Evolutionary conservation across 139 green algal species (phyloP), one percentile per base, ranked within the genome.

Genomic region (Chlorella sp.): DNA sequence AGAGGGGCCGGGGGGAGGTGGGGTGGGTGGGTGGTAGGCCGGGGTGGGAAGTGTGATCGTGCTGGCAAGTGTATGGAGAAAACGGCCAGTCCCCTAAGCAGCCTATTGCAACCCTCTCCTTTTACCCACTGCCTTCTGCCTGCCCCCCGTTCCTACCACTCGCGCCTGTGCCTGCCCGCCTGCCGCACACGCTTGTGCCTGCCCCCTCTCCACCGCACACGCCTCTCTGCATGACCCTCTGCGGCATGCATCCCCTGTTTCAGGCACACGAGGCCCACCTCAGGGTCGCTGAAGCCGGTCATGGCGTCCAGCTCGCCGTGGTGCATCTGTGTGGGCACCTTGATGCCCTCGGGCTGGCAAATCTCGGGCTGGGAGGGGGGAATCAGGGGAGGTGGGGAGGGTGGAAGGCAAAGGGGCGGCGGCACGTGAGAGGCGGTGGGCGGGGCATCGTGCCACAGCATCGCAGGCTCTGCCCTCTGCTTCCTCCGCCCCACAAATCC

Each of bases 301-400:
- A 92, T 82, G 2, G 88, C 86, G 88, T 95, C 93, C 64, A 95
- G 85, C 42, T 89, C 76, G 15, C 93, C 93, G 89, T 87, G 87
- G 75, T 94, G 91, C 36, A 89, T 42, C 30, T 88, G 78, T 24
- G 94, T 57, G 9, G 92, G 92, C 36, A 94, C 86, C 89, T 95
- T 96, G 80, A 96, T 93, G 60, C 82, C 89, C 66, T 94, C 76
- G 14, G 94, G 91, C 91, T 95, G 90, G 26, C 78, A 77, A 16
- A 93, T 1, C 22, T 83, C 89, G 42, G 88, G 7, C 30, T 78
- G 40, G 24, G 95, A 94, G 95, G 48, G 48, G 30, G 48, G 48
- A 9, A 9, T 57, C 0, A 16, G 32, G 42, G 80, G 4, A 15
- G 40, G 24, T 40, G 2, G 77, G 77, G 77, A 18, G 77, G 21